Evolutionary conservation across 352 stramenopile genomes (phyloP), one percentile per base, ranked within the genome.

Genomic region (Globisporangium perplexum): DNA sequence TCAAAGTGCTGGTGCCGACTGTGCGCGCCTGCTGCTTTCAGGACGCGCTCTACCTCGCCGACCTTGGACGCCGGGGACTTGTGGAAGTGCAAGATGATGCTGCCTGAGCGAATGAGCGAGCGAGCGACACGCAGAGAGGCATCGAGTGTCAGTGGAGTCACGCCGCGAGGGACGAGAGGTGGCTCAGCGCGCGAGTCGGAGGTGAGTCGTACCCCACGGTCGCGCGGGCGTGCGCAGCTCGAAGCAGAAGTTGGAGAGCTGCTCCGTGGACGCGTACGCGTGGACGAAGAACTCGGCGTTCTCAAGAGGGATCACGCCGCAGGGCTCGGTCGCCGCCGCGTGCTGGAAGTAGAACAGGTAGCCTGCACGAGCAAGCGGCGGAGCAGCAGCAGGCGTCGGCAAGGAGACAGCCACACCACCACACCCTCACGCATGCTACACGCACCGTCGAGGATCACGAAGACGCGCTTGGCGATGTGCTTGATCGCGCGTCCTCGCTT

Each of bases 321-420:
- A 88, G 4, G 78, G 81, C 47, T 82, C 70, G 1, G 60, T 66
- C 12, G 76, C 63, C 17, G 62, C 50, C 4, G 72, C 63, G 43
- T 71, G 67, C 44, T 84, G 75, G 45, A 92, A 92, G 78, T 90
- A 92, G 65, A 91, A 90, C 35, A 92, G 55, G 51, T 86, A 88
- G 47, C 71, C 77, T 91, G 44, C 18, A 18, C 18, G 24, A 31
- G 28, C 28, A 31, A 31, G 28, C 10, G 28, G 28, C 10, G 28
- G 28, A 31, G 28, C 28, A 24, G 17, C 5, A 42, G 35, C 8
- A 33, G 18, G 3, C 15, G 26, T 23, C 11, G 30, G n/a, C n/a
- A 41, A 47, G 6, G 6, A 17, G 14, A 11, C n/a, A n/a, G n/a
- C n/a, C n/a, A n/a, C n/a, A 39, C 4, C 38, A 0, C 14, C 26